These are phyloP conservation scores for Sclerotinia borealis DNA, from an alignment of 2,329 filamentous ascomycete genomes.

Conservation along the genomic window DNA sequence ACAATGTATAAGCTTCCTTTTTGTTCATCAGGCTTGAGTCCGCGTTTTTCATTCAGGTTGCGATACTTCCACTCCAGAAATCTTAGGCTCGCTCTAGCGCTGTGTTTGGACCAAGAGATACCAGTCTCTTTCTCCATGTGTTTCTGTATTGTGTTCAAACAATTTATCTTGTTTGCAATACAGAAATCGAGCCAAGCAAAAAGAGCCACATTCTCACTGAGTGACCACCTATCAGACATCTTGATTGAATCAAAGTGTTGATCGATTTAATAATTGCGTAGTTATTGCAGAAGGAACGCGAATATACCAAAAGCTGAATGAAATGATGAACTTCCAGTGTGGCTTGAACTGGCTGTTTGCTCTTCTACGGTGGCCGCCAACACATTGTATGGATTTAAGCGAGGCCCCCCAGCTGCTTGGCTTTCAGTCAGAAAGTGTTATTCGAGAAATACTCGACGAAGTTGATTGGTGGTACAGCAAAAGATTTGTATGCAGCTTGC, in stretches of 20 bases:
- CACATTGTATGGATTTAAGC: not conserved
- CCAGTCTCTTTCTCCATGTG: not conserved
- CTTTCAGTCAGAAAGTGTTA: not conserved
- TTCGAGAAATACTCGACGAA: not conserved
- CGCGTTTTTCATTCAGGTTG: not conserved
- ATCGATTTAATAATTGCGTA: no score
- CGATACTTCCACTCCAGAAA: not conserved
- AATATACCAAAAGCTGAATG: no score
- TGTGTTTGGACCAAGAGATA: not conserved
- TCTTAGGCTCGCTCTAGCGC: not conserved
- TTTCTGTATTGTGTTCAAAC: not conserved
- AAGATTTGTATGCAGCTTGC: no score
- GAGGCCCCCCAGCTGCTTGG: not conserved
- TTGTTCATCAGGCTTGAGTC: not conserved
- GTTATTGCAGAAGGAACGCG: no score
- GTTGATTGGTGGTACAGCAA: no score
- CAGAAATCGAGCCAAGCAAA: conserved; percentile 15
- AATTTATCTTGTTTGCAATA: not conserved
- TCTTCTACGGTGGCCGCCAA: not conserved
- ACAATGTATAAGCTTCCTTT: no score
- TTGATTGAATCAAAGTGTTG: not conserved
- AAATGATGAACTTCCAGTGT: not conserved
- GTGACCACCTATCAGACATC: not conserved
- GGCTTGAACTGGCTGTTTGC: not conserved
- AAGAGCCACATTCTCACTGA: not conserved